These are phyloP conservation scores for Exidia glandulosa DNA, from an alignment of 768 basidiomycete species.

Conservation along the genomic window DNA sequence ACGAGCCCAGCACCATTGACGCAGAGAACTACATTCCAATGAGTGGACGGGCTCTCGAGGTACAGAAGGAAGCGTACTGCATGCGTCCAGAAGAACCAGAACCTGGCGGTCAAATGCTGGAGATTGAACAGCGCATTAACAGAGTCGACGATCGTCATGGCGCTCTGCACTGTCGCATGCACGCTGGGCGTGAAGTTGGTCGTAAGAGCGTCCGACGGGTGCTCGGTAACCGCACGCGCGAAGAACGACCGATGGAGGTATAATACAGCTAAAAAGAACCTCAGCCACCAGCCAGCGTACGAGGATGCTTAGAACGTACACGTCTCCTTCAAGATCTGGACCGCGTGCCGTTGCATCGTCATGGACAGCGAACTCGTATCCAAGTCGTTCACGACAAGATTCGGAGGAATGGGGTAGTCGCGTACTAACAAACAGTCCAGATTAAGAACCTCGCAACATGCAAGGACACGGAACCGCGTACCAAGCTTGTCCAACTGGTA, in stretches of 20 bases:
- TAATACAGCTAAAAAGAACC: constrained; percentile 43
- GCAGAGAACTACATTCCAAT: background rate
- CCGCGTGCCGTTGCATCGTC: background rate
- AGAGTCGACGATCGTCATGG: constrained; percentile 57
- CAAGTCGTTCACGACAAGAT: background rate
- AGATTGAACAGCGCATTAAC: constrained; percentile 60
- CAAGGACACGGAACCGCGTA: background rate
- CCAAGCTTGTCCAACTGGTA: constrained; percentile 39
- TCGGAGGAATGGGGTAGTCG: background rate
- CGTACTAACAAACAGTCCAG: background rate
- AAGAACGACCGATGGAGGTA: constrained; percentile 69
- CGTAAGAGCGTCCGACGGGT: constrained; percentile 62
- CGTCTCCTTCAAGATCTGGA: background rate
- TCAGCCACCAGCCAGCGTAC: background rate
- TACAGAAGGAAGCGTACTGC: background rate
- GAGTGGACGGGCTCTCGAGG: background rate
- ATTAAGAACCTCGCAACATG: background rate
- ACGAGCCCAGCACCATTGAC: background rate
- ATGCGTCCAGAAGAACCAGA: constrained; percentile 45
- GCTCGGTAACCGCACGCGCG: constrained; percentile 59
- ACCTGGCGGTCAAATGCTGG: constrained; percentile 49
- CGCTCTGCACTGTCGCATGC: constrained; percentile 65
- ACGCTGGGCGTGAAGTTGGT: constrained; percentile 66
- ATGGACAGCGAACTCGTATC: background rate
- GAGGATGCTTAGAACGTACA: background rate